Evolutionary conservation across 2,329 filamentous ascomycete species (phyloP).

Genomic region (Lachnellula occidentalis): DNA sequence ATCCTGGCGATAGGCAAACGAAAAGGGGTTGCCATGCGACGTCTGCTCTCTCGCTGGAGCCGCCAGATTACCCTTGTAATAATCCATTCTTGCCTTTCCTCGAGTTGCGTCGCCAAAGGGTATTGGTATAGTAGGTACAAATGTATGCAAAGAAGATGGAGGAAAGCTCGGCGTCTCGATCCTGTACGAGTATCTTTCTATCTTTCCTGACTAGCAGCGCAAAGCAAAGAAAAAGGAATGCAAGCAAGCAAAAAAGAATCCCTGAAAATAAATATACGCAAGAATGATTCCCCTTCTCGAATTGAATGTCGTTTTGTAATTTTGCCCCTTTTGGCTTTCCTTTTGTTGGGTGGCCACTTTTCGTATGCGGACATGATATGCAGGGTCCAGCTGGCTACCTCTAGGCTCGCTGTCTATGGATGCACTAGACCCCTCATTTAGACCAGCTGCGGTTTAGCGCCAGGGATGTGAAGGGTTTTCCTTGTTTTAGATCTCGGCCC

Average conservation of each 20-base stretch:
- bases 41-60: neutral
- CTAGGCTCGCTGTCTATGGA: neutral
- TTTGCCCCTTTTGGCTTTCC: too few species aligned
- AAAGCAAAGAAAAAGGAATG: too few species aligned
- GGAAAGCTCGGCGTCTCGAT: too few species aligned
- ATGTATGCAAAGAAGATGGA: too few species aligned
- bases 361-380: neutral
- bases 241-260: too few species aligned
- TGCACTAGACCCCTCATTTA: neutral
- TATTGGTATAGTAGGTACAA: neutral
- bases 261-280: too few species aligned
- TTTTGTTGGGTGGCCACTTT: too few species aligned
- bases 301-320: too few species aligned
- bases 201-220: neutral
- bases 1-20: constrained; percentile 21
- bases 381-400: neutral
- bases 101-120: too few species aligned
- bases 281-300: too few species aligned
- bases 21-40: constrained; percentile 10
- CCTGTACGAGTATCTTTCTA: too few species aligned
- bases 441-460: neutral
- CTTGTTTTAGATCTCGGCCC: too few species aligned
- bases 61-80: constrained; percentile 8
- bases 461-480: neutral
- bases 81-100: constrained; percentile 3